Evolutionary conservation across 2,329 filamentous ascomycete genomes (phyloP).

Genomic region (Albifimbria verrucaria): DNA sequence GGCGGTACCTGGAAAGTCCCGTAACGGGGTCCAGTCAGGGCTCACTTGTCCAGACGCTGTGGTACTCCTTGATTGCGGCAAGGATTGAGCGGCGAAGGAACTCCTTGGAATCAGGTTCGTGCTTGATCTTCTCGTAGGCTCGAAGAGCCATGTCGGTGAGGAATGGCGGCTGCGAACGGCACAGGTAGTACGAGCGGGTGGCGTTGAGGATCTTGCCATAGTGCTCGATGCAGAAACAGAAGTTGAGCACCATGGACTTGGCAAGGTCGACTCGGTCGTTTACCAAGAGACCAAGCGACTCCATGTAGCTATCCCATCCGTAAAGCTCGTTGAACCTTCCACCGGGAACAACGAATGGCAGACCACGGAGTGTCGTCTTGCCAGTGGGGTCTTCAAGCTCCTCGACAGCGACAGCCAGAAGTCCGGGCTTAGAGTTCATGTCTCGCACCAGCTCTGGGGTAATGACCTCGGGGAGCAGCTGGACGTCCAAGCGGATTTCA

Average conservation of each 20-base stretch:
- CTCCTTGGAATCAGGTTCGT: constrained; percentile 73
- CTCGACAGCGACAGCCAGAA: constrained; percentile 88
- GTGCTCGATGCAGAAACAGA: constrained; percentile 97
- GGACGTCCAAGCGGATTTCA: constrained; percentile 83
- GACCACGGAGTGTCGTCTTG: constrained; percentile 69
- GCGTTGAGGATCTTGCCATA: constrained; percentile 99
- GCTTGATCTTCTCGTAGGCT: constrained; percentile 90
- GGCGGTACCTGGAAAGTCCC: constrained; percentile 80
- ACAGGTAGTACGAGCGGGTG: constrained; percentile 92
- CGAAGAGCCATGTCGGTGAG: constrained; percentile 95
- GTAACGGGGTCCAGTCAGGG: constrained; percentile 75
- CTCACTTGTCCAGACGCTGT: constrained; percentile 79
- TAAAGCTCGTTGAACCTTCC: constrained; percentile 98
- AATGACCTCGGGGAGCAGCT: constrained; percentile 71
- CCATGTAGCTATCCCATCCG: constrained; percentile 99
- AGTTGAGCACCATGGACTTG: constrained; percentile 93
- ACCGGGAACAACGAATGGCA: constrained; percentile 96
- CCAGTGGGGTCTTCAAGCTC: constrained; percentile 60
- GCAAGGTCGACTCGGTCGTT: constrained; percentile 83
- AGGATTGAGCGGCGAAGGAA: constrained; percentile 78
- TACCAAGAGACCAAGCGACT: constrained; percentile 82
- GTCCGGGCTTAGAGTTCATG: constrained; percentile 82
- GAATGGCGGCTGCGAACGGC: constrained; percentile 92
- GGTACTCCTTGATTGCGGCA: constrained; percentile 95
- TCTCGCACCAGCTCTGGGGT: constrained; percentile 78